Percentiles rank a stretch among this genome's conserved stretches.
Evolutionary conservation across 1,139 yeast species (phyloP).

Genomic region (Yamadazyma spencermartinsiae): DNA sequence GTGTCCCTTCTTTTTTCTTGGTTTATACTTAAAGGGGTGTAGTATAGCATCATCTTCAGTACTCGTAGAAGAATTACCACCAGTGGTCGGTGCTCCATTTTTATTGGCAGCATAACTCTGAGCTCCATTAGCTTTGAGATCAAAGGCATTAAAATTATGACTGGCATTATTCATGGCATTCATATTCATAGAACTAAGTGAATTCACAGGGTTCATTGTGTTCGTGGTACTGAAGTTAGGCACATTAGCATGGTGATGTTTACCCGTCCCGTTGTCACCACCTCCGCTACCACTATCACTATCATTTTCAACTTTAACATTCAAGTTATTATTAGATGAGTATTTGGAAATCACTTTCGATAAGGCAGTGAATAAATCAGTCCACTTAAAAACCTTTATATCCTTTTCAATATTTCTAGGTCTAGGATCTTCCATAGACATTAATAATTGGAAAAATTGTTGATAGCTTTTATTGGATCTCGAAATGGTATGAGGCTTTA

Average conservation of each 20-base stretch:
- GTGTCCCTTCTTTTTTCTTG: slow-evolving; percentile 1
- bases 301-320: slow-evolving; percentile 2
- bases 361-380: slow-evolving; percentile 52
- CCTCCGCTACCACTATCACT: slow-evolving; percentile 2
- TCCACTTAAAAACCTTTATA: slow-evolving; percentile 68
- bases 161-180: slow-evolving; percentile 1
- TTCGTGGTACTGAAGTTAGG: neutral
- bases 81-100: neutral
- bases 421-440: slow-evolving; percentile 65
- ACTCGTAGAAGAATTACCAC: slow-evolving; percentile 1
- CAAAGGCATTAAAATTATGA: slow-evolving; percentile 1
- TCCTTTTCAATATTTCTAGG: slow-evolving; percentile 76
- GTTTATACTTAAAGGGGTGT: slow-evolving; percentile 1
- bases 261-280: slow-evolving; percentile 3
- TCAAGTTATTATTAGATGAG: slow-evolving; percentile 20
- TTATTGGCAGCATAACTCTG: neutral
- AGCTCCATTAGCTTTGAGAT: neutral
- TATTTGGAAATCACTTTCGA: slow-evolving; percentile 65
- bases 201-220: neutral
- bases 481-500: slow-evolving; percentile 62
- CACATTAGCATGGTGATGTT: neutral
- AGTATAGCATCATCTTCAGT: neutral
- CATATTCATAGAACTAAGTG: neutral
- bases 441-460: slow-evolving; percentile 56
- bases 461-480: slow-evolving; percentile 46